Evolutionary conservation across 225 moss, liverwort and hornwort genomes (phyloP).

Genomic region (Marchantia polymorpha): DNA sequence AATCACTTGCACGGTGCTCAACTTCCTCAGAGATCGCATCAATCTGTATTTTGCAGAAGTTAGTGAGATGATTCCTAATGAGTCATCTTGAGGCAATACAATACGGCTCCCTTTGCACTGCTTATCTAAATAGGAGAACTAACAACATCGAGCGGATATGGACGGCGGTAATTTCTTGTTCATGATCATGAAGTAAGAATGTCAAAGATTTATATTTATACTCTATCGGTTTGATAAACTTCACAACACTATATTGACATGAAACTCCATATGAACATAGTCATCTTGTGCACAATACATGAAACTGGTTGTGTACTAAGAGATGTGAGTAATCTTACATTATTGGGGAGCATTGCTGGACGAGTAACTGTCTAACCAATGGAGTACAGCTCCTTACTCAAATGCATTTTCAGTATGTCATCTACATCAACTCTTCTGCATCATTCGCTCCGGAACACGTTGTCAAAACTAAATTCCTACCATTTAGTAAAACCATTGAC

Average conservation of each 20-base stretch:
- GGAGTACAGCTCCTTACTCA: slow-evolving; percentile 36
- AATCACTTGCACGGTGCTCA: slow-evolving; percentile 29
- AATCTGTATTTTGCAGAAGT: slow-evolving; percentile 20
- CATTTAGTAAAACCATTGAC: neutral
- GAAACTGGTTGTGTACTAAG: neutral
- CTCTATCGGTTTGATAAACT: neutral
- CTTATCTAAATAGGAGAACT: too few relatives aligned
- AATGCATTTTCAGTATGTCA: slow-evolving; percentile 30
- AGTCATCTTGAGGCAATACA: too few relatives aligned
- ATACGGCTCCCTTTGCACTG: too few relatives aligned
- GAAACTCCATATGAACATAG: neutral
- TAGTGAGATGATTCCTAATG: neutral
- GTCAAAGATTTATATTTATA: neutral
- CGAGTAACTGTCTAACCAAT: slow-evolving; percentile 41
- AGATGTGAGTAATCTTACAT: slow-evolving; percentile 18
- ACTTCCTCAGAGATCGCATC: slow-evolving; percentile 43
- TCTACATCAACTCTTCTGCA: slow-evolving; percentile 43
- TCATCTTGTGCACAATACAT: neutral
- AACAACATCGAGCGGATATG: neutral
- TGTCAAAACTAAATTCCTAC: neutral
- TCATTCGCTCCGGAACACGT: neutral
- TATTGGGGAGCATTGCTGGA: slow-evolving; percentile 34
- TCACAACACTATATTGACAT: neutral
- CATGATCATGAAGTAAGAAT: neutral
- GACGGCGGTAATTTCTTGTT: neutral